phyloP scores from a whole-genome alignment of 768 basidiomycete genomes.

The Hygrocybe coccinea region DNA sequence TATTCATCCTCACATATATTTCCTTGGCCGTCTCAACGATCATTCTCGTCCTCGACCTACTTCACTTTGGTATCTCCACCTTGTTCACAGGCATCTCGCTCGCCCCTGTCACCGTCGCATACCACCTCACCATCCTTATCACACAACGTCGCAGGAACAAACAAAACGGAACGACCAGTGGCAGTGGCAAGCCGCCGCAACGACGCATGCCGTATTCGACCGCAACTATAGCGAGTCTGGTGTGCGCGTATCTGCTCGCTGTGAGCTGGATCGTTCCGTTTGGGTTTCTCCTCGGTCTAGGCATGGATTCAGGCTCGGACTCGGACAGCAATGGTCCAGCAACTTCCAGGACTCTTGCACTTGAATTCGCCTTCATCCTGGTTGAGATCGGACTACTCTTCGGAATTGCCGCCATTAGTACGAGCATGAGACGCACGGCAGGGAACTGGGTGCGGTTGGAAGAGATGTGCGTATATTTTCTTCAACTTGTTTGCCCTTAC shows the following conservation, averaged over 20 bases:
- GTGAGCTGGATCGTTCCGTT: neutral
- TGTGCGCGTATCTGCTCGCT: neutral
- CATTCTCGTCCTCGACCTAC: neutral
- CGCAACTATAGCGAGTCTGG: neutral
- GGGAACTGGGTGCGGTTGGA: no score
- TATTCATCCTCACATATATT: neutral
- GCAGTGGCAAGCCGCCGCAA: neutral
- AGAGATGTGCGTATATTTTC: no score
- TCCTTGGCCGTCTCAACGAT: neutral
- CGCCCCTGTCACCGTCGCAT: neutral
- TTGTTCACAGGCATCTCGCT: neutral
- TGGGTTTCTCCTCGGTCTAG: neutral
- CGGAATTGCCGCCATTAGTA: neutral
- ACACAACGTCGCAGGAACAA: neutral
- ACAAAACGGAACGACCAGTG: neutral
- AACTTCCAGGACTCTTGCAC: neutral
- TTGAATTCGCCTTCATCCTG: neutral
- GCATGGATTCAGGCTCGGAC: neutral
- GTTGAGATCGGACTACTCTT: neutral
- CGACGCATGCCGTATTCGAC: neutral
- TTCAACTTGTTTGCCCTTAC: no score
- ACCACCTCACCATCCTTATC: neutral
- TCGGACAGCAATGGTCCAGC: neutral
- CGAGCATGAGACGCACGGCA: neutral
- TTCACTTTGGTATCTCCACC: neutral